Evolutionary conservation across 2,329 filamentous ascomycete genomes (phyloP), one percentile per base, ranked within the genome.

Genomic region (Penicillium sp.): DNA sequence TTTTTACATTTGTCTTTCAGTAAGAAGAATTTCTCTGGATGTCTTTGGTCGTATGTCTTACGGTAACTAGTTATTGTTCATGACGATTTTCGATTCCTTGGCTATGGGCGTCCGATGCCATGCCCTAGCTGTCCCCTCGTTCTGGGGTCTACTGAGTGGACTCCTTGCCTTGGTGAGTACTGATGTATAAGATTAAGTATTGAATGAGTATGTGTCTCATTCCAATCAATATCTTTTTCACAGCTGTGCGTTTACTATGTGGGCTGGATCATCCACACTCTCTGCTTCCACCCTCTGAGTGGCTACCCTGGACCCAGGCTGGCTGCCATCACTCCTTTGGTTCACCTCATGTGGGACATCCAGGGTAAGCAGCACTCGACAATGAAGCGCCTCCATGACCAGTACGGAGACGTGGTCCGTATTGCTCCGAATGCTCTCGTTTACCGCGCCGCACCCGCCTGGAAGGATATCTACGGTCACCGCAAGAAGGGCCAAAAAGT

Each of bases 361-460:
- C 49, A 52, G 9, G 56, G 56, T 15, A 49, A 57, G 21, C 55
- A 57, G 29, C 56, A 58, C 32, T 45, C 47, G 1, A 46, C 33
- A 4, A 51, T 64, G 19, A 56, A 54, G 19, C 29, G 44, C 2
- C 53, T 65, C 2, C 63, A 65, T 32, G 54, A 54, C 8, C 43
- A 49, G 13, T 64, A 64, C 34, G 64, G 64, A 3, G 53, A 63
- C 3, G 58, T 72, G 2, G 68, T 74, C 17, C 65, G 72, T 2
- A 64, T 71, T 13, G 60, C 63, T 0, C 73, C 73, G 0, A 64
- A 65, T 33, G 62, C 71, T 24, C 56, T 75, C 3, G 68, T 63
- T 17, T 70, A 69, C 52, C 60, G 61, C 21, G 53, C 49, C 24
- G 52, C 57, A 7, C 44, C 57, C 6, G 63, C 61, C 17, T 69